Conservation (phyloP, 140 eudicot species). For the Cichorium intybus region DNA sequence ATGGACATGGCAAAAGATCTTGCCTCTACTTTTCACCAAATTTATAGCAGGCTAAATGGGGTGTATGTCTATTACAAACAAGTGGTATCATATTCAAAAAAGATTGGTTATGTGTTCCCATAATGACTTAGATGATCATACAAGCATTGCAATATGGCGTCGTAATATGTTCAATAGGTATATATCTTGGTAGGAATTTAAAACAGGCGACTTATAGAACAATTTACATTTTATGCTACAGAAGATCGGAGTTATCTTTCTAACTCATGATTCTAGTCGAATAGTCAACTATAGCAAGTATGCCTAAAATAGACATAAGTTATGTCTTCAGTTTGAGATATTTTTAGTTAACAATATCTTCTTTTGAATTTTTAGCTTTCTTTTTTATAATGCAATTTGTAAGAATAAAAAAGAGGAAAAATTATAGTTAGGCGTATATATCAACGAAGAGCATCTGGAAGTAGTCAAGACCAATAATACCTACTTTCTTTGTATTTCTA, state of each 20-base stretch:
- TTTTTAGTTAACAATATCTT: neutral
- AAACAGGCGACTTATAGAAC: neutral
- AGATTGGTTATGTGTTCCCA: neutral
- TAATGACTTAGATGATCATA: neutral
- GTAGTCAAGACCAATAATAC: constrained; percentile 38
- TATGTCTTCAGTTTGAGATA: constrained; percentile 1
- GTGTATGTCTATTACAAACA: neutral
- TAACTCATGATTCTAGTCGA: neutral
- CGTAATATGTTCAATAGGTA: neutral
- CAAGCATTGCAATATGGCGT: neutral
- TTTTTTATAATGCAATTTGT: constrained; percentile 10
- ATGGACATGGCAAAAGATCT: constrained; percentile 3
- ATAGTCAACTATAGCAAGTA: constrained; percentile 16
- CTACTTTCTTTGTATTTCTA: constrained; percentile 40
- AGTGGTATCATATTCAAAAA: constrained; percentile 1
- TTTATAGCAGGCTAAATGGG: constrained; percentile 9
- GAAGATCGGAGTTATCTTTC: neutral
- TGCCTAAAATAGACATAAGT: constrained; percentile 8
- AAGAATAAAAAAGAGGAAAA: neutral
- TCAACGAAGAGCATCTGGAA: constrained; percentile 28
- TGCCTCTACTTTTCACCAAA: constrained; percentile 16
- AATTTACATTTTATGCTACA: neutral
- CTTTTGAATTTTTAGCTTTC: neutral
- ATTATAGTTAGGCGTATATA: neutral
- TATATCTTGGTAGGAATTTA: neutral